These are phyloP conservation scores for Asterionellopsis glacialis DNA, from an alignment of 108 stramenopile genomes.

Conservation along the genomic window DNA sequence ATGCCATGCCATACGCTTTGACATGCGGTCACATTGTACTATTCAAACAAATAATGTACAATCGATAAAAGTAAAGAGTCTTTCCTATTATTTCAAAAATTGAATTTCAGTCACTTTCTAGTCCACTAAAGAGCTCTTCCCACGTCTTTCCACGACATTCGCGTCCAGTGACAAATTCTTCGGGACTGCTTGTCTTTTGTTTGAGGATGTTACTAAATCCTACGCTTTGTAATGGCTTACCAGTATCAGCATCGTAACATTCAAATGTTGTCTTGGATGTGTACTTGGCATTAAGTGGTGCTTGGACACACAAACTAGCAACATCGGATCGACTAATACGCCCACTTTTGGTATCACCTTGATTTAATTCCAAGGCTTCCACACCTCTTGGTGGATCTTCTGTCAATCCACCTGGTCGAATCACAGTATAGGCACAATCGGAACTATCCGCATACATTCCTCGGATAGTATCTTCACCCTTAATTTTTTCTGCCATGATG, in stretches of 20 bases:
- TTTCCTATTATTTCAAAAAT: too few relatives aligned
- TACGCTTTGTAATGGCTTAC: slow-evolving; percentile 51
- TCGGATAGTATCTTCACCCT: slow-evolving; percentile 71
- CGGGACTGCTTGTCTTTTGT: slow-evolving; percentile 16
- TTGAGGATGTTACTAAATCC: slow-evolving; percentile 58
- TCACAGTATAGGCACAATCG: slow-evolving; percentile 59
- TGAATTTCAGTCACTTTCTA: slow-evolving; percentile 54
- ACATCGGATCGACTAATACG: slow-evolving; percentile 71
- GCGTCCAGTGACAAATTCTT: slow-evolving; percentile 33
- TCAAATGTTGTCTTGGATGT: slow-evolving; percentile 60
- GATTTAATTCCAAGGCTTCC: slow-evolving; percentile 66
- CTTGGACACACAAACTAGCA: slow-evolving; percentile 57
- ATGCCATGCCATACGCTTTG: too few relatives aligned
- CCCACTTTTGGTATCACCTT: slow-evolving; percentile 77
- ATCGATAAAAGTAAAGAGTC: too few relatives aligned
- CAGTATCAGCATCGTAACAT: slow-evolving; percentile 72
- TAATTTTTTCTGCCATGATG: slow-evolving; percentile 85
- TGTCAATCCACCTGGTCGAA: slow-evolving; percentile 83
- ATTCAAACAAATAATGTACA: too few relatives aligned
- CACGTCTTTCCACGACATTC: slow-evolving; percentile 60
- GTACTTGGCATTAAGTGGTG: slow-evolving; percentile 16
- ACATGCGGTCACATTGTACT: too few relatives aligned
- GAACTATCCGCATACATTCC: slow-evolving; percentile 40
- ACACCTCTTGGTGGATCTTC: slow-evolving; percentile 40
- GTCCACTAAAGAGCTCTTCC: slow-evolving; percentile 49